Percentiles rank a stretch among this genome's conserved stretches.
Conservation (phyloP, 129 eudicot genomes). For the Rutidosis leptorrhynchoides region DNA sequence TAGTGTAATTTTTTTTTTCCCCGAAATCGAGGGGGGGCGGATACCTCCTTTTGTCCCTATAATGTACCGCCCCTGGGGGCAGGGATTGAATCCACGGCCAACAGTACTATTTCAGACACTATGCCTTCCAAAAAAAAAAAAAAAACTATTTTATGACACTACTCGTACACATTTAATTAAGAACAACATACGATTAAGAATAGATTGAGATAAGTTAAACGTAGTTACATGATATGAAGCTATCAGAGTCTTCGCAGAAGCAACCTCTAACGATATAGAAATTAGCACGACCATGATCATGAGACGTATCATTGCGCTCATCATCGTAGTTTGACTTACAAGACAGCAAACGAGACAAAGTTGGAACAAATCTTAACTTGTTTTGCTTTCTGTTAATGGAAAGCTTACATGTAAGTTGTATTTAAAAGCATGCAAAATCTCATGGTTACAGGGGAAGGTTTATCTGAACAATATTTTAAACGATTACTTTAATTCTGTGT, state of each 20-base stretch:
- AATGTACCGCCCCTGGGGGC: too few relatives aligned
- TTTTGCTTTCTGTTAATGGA: neutral
- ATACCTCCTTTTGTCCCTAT: too few relatives aligned
- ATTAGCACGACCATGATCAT: neutral
- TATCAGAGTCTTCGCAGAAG: neutral
- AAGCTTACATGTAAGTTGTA: constrained; percentile 3
- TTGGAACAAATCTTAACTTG: constrained; percentile 3
- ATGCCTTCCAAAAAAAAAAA: too few relatives aligned
- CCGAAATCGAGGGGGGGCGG: too few relatives aligned
- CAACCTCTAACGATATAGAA: neutral
- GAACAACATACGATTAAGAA: neutral
- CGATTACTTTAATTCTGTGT: too few relatives aligned
- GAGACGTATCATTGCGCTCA: neutral
- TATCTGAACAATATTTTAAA: neutral
- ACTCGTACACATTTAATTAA: neutral
- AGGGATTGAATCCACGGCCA: too few relatives aligned
- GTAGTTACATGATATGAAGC: constrained; percentile 16
- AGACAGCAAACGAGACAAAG: neutral
- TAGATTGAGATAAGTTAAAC: neutral
- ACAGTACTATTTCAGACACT: too few relatives aligned
- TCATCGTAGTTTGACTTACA: neutral
- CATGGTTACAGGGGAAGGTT: neutral
- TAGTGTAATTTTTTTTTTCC: too few relatives aligned
- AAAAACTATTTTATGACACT: too few relatives aligned
- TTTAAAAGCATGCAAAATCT: neutral